Conservation (phyloP, 768 basidiomycete genomes). For the Sutorius australiensis region DNA sequence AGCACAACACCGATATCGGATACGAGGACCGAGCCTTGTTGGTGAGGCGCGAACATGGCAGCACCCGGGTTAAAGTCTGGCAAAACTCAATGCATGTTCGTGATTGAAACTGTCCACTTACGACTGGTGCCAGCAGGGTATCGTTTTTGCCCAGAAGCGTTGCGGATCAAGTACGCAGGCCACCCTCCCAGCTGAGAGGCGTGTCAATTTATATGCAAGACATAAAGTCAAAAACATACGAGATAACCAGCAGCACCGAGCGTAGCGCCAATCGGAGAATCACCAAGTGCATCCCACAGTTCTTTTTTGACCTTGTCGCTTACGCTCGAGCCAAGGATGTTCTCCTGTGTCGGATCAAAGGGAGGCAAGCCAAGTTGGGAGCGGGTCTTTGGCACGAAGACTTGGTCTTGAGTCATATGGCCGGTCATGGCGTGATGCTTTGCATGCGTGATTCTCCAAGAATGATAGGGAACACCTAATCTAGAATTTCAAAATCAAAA, state of each 20-base stretch:
- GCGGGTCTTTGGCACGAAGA: slow-evolving; percentile 91
- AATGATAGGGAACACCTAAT: slow-evolving; percentile 93
- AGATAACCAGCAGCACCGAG: slow-evolving; percentile 54
- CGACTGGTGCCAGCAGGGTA: slow-evolving; percentile 82
- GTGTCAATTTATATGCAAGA: neutral
- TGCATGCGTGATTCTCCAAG: slow-evolving; percentile 91
- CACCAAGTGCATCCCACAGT: slow-evolving; percentile 82
- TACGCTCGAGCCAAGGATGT: slow-evolving; percentile 60
- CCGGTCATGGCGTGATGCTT: slow-evolving; percentile 95
- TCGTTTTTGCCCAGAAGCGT: slow-evolving; percentile 79
- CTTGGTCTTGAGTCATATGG: slow-evolving; percentile 93
- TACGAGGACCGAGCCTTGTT: slow-evolving; percentile 68
- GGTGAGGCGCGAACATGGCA: slow-evolving; percentile 81
- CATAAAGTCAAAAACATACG: slow-evolving; percentile 35
- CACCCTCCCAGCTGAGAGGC: slow-evolving; percentile 66
- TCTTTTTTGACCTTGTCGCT: slow-evolving; percentile 65
- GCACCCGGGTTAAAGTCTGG: slow-evolving; percentile 75
- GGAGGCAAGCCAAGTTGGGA: slow-evolving; percentile 61
- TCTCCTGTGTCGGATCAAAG: slow-evolving; percentile 66
- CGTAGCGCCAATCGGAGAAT: slow-evolving; percentile 77
- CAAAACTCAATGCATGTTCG: neutral
- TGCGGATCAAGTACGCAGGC: slow-evolving; percentile 77
- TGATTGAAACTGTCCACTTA: slow-evolving; percentile 35
- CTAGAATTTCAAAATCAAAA: slow-evolving; percentile 37
- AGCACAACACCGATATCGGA: slow-evolving; percentile 81